Base-by-base conservation (phyloP, 805 yeast species). In the Scheffersomyces amazonensis region DNA sequence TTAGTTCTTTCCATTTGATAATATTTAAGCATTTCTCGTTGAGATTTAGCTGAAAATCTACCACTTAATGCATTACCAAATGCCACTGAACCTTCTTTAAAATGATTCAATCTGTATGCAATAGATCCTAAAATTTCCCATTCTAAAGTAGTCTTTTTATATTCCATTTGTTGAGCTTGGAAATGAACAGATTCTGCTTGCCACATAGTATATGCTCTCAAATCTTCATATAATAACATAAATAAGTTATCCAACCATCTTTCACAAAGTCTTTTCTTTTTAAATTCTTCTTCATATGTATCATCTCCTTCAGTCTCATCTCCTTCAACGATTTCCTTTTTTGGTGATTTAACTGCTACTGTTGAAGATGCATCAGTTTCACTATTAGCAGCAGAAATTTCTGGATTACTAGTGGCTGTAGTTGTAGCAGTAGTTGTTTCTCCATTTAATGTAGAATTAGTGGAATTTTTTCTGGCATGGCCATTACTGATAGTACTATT, bases 111-210 rank as follows among this genome's bases (percentile, higher is more conserved):
- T 47, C 99, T 76, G 50, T 74, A 77, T 1, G 98, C 95, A 34
- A 89, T 81, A 50, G 79, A 69, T 2, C 99, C 99, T 44, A 90
- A 71, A 24, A 87, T 69, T 62, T 95, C 96, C 96, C 97, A 90
- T 61, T 90, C 97, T 40, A 84, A 66, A 0, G 96, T 81, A 20
- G 83, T 68, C 55, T 87, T 89, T 50, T 78, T 79, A 58, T 83
- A 85, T 31, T 79, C 81, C 58, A 87, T 72, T 60, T 87, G 87
- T 58, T 88, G 96, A 5, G 95, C 87, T 59, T 85, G 89, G 64
- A 85, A 83, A 61, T 91, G 96, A 44, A 89, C 77, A 48, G 76
- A 75, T 58, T 93, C 96, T 0, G 96, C 89, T 58, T 89, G 90
- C 93, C 96, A 91, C 73, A 87, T 76, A 1, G 96, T 88, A 58